Evolutionary conservation across 2,329 filamentous ascomycete species (phyloP), one percentile per base, ranked within the genome.

Genomic region (Mariannaea elegans): DNA sequence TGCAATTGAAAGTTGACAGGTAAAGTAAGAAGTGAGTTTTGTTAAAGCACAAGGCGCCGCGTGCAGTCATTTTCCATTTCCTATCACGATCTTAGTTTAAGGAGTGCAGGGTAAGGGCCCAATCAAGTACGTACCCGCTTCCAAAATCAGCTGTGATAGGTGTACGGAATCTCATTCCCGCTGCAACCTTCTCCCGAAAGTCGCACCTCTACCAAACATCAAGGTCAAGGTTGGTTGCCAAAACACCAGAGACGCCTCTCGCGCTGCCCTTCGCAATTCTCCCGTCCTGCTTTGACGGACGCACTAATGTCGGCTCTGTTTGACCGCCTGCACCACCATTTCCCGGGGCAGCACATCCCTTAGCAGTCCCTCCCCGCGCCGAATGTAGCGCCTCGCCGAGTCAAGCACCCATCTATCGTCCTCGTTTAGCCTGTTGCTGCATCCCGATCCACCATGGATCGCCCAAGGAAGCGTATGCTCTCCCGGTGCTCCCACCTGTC

Each of bases 381-480:
- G 81, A 78, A 84, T 83, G 82, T 82, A 81, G 80, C 76, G 70
- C 71, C 73, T 71, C 65, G 66, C 63, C 62, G 53, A 61, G 23
- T 57, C 62, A 57, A 60, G 53, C 27, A 61, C 57, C 56, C 58
- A 66, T 63, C 63, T 54, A 29, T 54, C 55, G 23, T 52, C 49
- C 39, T 59, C 64, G 59, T 56, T 68, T 62, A 72, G 14, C 32
- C 65, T 27, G 24, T 9, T 9, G 24, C 24, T 27, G 24, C 24
- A 27, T 68, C 55, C 55, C 54, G 39, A 73, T 79, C 77, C 76
- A 74, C 65, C 71, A 89, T 89, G 87, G 85, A 89, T 82, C 86
- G 87, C 79, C 80, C 81, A 78, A 86, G 84, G 74, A 87, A 87
- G 81, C 85, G 87, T 89, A 67, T 68, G 84, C 75, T 41, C 34